A percentile compares a stretch with the other conserved stretches of the same genome.
Conservation (phyloP, 495 filamentous ascomycete species). For the Friedmanniomyces simplex region DNA sequence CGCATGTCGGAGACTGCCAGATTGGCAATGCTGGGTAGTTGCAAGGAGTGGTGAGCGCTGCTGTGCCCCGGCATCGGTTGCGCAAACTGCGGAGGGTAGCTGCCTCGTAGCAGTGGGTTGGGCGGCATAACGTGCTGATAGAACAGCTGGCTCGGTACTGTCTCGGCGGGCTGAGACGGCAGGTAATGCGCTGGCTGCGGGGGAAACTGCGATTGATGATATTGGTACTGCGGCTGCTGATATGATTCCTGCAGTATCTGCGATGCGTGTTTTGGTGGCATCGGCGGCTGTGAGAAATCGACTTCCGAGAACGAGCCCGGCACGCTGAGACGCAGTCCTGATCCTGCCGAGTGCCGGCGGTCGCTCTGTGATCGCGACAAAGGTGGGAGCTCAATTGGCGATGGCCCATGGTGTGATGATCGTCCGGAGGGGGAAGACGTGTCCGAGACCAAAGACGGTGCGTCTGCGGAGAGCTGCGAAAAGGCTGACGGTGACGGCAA, state of each 20-base stretch:
- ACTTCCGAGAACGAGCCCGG: constrained; percentile 23
- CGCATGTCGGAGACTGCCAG: not conserved
- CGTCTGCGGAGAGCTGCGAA: constrained; percentile 48
- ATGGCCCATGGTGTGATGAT: constrained; percentile 26
- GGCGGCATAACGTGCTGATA: constrained; percentile 1
- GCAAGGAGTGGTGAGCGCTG: not conserved
- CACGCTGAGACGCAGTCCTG: constrained; percentile 19
- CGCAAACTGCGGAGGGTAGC: not conserved
- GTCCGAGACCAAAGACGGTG: constrained; percentile 64
- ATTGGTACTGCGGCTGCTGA: not conserved
- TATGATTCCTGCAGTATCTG: constrained; percentile 18
- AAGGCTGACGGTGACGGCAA: constrained; percentile 61
- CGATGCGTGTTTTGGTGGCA: constrained; percentile 1
- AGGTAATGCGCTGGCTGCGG: constrained; percentile 15
- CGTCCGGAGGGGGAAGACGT: constrained; percentile 47
- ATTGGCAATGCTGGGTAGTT: constrained; percentile 17
- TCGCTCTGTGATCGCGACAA: constrained; percentile 23
- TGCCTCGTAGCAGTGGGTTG: not conserved
- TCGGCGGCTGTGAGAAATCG: constrained; percentile 9
- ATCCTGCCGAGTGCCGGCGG: constrained; percentile 21
- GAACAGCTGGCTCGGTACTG: not conserved
- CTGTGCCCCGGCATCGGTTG: not conserved
- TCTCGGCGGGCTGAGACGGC: constrained; percentile 11
- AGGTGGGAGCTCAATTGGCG: constrained; percentile 29
- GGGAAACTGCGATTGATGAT: constrained; percentile 3